Evolutionary conservation across 257 asterid genomes (phyloP), one percentile per base, ranked within the genome.

Genomic region (Gentiana straminea): DNA sequence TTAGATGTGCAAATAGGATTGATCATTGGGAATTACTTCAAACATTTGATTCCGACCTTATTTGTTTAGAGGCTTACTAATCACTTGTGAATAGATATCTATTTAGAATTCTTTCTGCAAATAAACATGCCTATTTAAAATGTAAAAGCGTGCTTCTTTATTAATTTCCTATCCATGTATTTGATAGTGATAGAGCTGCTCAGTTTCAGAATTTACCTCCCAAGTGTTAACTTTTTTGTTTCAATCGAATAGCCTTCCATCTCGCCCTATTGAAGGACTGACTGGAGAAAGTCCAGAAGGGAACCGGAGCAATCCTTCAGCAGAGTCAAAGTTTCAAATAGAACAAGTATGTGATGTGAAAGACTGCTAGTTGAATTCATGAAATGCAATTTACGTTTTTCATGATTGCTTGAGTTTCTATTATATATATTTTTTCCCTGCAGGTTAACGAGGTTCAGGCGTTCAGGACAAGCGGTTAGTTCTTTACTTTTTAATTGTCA

Each of bases 381-480:
- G 61, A 49, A 48, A 13, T 56, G 43, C 15, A 55, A 55, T 13
- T 1, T 56, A 50, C 48, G n/a, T 13, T 49, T 24, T 51, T 41
- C 55, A 24, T 33, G 35, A 49, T 49, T 43, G 44, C 37, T 32
- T 55, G n/a, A 46, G 59, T 15, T 57, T 9, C 9, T 54, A 4
- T 69, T 38, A 57, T 33, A 4, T 67, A 36, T 50, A 43, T 52
- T 49, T 58, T 24, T 63, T 36, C 58, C 71, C 65, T 80, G 73
- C 86, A 84, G 92, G 64, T 44, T 32, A 58, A 49, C 61, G 82
- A 71, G 65, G 65, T 62, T 74, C 81, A 51, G 66, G 75, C 68
- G 57, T 60, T 86, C 58, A 73, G 68, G 61, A 58, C 56, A 59
- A 79, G 66, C 66, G 34, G 96, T 84, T 69, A 79, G 94, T 81